These are phyloP conservation scores for Brassica rapa DNA, from an alignment of 345 rosid species.

Conservation along the genomic window DNA sequence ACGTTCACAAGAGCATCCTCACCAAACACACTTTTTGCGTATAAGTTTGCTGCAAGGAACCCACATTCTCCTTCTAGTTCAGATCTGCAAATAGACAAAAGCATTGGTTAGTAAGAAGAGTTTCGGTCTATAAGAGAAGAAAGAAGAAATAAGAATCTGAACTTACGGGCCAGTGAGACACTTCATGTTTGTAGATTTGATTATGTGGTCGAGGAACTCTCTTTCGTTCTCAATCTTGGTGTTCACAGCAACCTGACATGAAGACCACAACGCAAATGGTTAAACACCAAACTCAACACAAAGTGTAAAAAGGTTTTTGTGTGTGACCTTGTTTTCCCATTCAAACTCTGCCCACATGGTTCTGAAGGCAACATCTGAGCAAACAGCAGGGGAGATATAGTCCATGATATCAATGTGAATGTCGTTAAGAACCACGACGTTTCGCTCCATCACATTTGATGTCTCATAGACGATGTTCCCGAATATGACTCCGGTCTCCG, in stretches of 20 bases:
- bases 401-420: conserved; percentile 99
- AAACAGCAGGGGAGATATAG: conserved; percentile 92
- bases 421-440: conserved; percentile 90
- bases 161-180: conserved; percentile 47
- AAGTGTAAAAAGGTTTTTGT: not conserved
- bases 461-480: conserved; percentile 97
- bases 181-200: conserved; percentile 47
- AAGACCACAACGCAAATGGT: not conserved
- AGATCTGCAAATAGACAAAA: conserved; percentile 47
- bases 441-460: conserved; percentile 88
- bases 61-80: conserved; percentile 87
- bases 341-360: conserved; percentile 99
- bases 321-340: conserved; percentile 97
- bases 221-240: conserved; percentile 40
- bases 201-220: conserved; percentile 44
- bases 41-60: conserved; percentile 82
- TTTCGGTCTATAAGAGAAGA: not conserved
- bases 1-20: conserved; percentile 86
- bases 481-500: conserved; percentile 96
- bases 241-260: conserved; percentile 47
- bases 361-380: conserved; percentile 87
- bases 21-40: conserved; percentile 87
- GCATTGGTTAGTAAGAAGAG: not conserved
- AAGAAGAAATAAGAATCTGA: not conserved
- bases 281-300: not conserved